Evolutionary conservation across 768 basidiomycete species (phyloP), one percentile per base, ranked within the genome.

Genomic region (Lactifluus pinguis): DNA sequence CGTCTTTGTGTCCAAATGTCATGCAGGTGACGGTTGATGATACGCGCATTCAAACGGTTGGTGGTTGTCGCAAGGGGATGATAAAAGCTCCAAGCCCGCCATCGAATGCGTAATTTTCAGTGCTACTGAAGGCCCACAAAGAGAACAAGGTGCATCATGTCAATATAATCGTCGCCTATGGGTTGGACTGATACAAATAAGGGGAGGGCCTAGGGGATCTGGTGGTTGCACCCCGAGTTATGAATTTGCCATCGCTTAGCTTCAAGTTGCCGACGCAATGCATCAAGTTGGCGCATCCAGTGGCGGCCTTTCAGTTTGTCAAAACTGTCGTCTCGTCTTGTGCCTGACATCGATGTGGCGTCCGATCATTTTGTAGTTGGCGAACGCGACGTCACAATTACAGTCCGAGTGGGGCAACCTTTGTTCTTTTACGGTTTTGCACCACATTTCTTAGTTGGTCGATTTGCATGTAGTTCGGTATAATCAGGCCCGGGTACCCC

Each of bases 1-100:
- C 13, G 6, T 38, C n/a, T 19, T 53, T 47, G 51, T n/a, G 36
- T 53, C 58, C 45, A 51, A 44, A 25, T 53, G 30, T 53, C 30
- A 36, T 57, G 38, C 15, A 48, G 13, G 36, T 29, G 38, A 17
- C 13, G 17, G 29, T 47, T 53, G 38, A 14, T 21, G 44, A 4
- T 48, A 15, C 19, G 2, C 55, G 38, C 10, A 50, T 61, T 61
- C 57, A 61, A 61, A 61, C 60, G 55, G 45, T 38, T 56, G 60
- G 45, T 41, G 38, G 38, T 7, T 34, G 49, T 45, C n/a, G n/a
- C 29, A 38, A 14, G 19, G 60, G 55, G 19, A 39, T 34, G 49
- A 45, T 42, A 17, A 29, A 44, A 32, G 55, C 32, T 8, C 45
- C 60, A 15, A 61, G 52, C 47, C 38, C 38, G 5, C 17, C 55